phyloP scores from a whole-genome alignment of 1,139 yeast species.

The Taphrina deformans region DNA sequence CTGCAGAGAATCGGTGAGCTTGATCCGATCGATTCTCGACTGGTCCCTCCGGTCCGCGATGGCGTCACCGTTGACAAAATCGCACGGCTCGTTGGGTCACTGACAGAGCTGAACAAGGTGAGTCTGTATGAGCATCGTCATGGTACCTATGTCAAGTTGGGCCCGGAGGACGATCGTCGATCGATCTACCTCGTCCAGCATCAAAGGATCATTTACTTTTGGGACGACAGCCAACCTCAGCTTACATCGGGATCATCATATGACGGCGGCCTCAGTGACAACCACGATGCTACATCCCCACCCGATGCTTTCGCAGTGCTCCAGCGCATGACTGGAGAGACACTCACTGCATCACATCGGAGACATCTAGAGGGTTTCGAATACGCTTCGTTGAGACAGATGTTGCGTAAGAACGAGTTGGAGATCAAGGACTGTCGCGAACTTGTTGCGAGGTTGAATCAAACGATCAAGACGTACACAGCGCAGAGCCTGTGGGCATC shows the following conservation, averaged over 20 bases:
- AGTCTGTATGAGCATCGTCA: slow-evolving; percentile 10
- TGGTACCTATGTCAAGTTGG: slow-evolving; percentile 1
- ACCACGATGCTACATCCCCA: neutral
- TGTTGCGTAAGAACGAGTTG: slow-evolving; percentile 11
- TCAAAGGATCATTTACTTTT: slow-evolving; percentile 5
- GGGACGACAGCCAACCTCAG: neutral
- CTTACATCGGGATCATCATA: neutral
- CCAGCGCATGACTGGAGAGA: slow-evolving; percentile 2
- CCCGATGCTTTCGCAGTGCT: slow-evolving; percentile 1
- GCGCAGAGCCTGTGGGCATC: slow-evolving; percentile 5
- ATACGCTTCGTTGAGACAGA: neutral
- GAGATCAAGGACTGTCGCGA: slow-evolving; percentile 7
- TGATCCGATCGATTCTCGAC: neutral
- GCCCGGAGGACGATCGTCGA: neutral
- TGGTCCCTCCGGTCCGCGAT: neutral
- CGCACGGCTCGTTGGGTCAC: neutral
- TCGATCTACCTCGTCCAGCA: neutral
- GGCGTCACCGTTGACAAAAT: slow-evolving; percentile 1
- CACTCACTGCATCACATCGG: slow-evolving; percentile 2
- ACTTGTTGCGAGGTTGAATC: slow-evolving; percentile 6
- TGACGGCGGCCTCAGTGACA: neutral
- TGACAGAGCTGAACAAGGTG: neutral
- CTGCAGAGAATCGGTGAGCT: slow-evolving; percentile 9
- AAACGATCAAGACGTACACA: slow-evolving; percentile 9
- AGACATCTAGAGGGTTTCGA: slow-evolving; percentile 8